Evolutionary conservation across 805 yeast species (phyloP).

Genomic region (Torulaspora franciscae): DNA sequence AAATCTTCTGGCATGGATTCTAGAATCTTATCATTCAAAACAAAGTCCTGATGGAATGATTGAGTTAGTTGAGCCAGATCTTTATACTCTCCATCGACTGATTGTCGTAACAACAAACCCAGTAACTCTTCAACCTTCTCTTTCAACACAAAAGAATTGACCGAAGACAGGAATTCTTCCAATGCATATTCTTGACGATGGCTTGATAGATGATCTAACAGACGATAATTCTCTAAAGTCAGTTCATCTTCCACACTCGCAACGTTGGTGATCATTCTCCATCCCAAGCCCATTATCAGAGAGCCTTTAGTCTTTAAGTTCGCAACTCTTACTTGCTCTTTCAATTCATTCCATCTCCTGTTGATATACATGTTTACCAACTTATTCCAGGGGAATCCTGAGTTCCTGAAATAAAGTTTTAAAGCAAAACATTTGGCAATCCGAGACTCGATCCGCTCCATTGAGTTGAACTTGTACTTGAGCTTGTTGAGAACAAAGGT

Average conservation of each 20-base stretch:
- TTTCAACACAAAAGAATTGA: constrained; percentile 13
- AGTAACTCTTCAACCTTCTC: constrained; percentile 11
- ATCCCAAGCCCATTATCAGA: constrained; percentile 23
- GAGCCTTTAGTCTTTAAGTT: constrained; percentile 29
- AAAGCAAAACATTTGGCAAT: constrained; percentile 25
- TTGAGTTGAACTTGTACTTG: constrained; percentile 18
- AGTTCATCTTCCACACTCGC: constrained; percentile 22
- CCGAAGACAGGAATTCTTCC: constrained; percentile 16
- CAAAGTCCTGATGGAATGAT: constrained; percentile 23
- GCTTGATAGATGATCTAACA: constrained; percentile 19
- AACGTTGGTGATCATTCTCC: constrained; percentile 28
- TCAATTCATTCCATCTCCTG: constrained; percentile 20
- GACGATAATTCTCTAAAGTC: constrained; percentile 28
- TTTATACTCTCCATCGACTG: constrained; percentile 20
- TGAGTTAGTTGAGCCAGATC: constrained; percentile 23
- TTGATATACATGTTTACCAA: constrained; percentile 11
- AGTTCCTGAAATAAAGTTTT: constrained; percentile 17
- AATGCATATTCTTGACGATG: constrained; percentile 14
- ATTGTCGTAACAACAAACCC: constrained; percentile 5
- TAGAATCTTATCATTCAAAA: constrained; percentile 19
- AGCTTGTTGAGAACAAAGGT: constrained; percentile 19
- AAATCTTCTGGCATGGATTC: constrained; percentile 16
- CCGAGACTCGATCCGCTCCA: constrained; percentile 22
- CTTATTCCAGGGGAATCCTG: constrained; percentile 17
- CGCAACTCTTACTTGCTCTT: constrained; percentile 18